Conservation (phyloP, 129 eudicot species). For the Apium graveolens region DNA sequence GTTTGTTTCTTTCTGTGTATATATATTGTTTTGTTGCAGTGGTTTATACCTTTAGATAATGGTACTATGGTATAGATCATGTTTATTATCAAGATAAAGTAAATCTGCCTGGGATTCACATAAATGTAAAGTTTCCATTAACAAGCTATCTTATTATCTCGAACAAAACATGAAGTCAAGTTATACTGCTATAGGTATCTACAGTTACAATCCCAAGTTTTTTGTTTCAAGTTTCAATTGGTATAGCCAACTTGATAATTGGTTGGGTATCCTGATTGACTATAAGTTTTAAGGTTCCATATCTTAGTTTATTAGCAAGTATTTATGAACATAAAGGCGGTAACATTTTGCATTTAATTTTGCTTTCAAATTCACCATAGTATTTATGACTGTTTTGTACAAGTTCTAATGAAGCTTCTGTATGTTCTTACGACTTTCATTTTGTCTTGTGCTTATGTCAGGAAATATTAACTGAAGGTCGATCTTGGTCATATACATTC, state of each 20-base stretch:
- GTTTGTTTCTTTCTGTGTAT: neutral
- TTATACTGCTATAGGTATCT: neutral
- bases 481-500: constrained; percentile 25
- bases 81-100: neutral
- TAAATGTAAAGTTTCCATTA: neutral
- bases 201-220: neutral
- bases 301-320: neutral
- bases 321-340: neutral
- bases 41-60: neutral
- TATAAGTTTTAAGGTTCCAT: neutral
- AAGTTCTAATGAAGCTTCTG: neutral
- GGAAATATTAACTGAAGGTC: constrained; percentile 32
- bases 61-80: neutral
- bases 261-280: neutral
- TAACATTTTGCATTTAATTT: neutral
- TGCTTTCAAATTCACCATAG: neutral
- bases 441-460: constrained; percentile 18
- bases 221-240: neutral
- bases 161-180: neutral
- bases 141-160: neutral
- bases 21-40: neutral
- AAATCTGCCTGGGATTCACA: neutral
- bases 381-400: neutral
- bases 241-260: neutral
- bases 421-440: neutral